Base-by-base conservation (phyloP, 495 filamentous ascomycete genomes). In the Annulohypoxylon nitens region DNA sequence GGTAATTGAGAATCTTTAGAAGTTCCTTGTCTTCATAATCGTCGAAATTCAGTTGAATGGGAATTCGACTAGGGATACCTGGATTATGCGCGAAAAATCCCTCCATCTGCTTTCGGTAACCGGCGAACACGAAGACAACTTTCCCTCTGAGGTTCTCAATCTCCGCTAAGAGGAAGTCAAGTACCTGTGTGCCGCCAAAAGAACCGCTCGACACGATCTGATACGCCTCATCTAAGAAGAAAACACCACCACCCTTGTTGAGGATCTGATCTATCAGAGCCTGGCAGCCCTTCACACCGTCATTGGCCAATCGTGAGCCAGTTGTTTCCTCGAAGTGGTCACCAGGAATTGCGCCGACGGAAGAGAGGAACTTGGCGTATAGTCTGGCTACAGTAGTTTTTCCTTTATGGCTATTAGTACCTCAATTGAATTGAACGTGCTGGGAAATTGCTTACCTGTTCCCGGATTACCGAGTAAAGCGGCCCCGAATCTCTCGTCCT, bases 321-420 rank as follows among this genome's bases (percentile, higher is more conserved):
- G 92, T 91, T 0, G 88, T 92, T 69, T 95, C 92, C 1, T 88
- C 75, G 48, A 95, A 88, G 12, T 66, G 75, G n/a, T 70, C 59
- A 0, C 83, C 85, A 0, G 88, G 80, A 20, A 93, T 81, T 6
- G 88, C 86, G 0, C 88, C 88, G 0, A 93, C 80, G 0, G 89
- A 84, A 0, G 86, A 81, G 2, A 95, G 78, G 64, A 94, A 90
- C 48, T 88, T 86, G 5, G 89, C 92, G 67, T 95, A 97, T 0
- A 92, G 78, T 5, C 92, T 85, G n/a, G 93, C 92, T 12, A 95
- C 89, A 0, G 93, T 95, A 0, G 93, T 95, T 82, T 95, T 97
- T 1, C 91, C 90, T 91, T 59, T 18, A 60, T n/a, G 2, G 53
- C 0, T 33, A 37, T 79, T 69, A 78, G 71, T 16, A 26, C 30